These are phyloP conservation scores for Bauhinia variegata DNA, from an alignment of 306 rosid genomes.

Conservation along the genomic window DNA sequence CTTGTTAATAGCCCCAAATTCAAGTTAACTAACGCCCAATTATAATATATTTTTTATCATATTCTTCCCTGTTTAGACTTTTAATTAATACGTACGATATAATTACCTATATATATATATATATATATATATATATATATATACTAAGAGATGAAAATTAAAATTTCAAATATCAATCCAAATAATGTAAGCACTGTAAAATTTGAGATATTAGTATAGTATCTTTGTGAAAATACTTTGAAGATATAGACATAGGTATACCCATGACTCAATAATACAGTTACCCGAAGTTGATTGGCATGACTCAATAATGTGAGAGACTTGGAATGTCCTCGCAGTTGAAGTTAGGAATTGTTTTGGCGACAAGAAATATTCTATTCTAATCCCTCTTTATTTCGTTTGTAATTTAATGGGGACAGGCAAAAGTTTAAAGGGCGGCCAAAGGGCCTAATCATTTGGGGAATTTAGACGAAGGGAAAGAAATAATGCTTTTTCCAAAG, in stretches of 20 bases:
- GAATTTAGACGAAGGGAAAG: slow-evolving; percentile 57
- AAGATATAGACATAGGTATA: too few species aligned
- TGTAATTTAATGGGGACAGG: slow-evolving; percentile 34
- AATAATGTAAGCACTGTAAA: too few species aligned
- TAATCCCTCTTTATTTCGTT: not conserved
- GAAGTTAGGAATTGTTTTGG: too few species aligned
- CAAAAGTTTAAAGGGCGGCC: slow-evolving; percentile 45
- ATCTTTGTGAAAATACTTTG: not conserved
- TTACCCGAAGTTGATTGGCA: too few species aligned
- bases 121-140: too few species aligned
- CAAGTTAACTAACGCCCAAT: slow-evolving; percentile 43
- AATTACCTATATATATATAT: not conserved
- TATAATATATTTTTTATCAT: slow-evolving; percentile 19
- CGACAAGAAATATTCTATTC: slow-evolving; percentile 40
- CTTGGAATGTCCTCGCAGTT: not conserved
- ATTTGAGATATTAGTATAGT: too few species aligned
- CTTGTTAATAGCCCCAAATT: slow-evolving; percentile 45
- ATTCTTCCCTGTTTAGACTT: not conserved
- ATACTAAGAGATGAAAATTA: too few species aligned
- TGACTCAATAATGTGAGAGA: slow-evolving; percentile 24
- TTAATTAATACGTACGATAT: not conserved
- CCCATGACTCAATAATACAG: too few species aligned
- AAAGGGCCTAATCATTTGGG: slow-evolving; percentile 65
- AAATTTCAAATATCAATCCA: too few species aligned
- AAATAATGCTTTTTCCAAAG: slow-evolving; percentile 52